Conservation (phyloP, 495 filamentous ascomycete genomes). For the Usnea hakonensis region DNA sequence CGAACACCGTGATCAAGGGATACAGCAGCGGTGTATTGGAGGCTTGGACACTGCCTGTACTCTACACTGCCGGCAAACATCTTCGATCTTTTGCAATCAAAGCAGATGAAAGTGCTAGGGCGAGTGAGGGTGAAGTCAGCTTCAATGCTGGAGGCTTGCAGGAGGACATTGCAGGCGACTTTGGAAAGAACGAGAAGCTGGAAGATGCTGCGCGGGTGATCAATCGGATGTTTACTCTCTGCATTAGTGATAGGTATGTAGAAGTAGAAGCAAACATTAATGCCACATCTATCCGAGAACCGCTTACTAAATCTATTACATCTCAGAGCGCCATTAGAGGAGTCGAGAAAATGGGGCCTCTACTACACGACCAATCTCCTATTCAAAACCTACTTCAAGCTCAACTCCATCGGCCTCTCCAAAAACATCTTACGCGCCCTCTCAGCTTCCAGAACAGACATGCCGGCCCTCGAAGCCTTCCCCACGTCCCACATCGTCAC, state of each 20-base stretch:
- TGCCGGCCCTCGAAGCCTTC: slow-evolving; percentile 65
- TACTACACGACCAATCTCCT: slow-evolving; percentile 88
- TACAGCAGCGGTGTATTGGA: slow-evolving; percentile 62
- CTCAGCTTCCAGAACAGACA: slow-evolving; percentile 62
- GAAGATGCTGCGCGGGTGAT: slow-evolving; percentile 84
- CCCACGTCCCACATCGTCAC: slow-evolving; percentile 90
- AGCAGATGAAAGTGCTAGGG: slow-evolving; percentile 57
- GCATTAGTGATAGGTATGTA: slow-evolving; percentile 77
- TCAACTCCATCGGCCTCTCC: slow-evolving; percentile 78
- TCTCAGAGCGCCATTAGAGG: slow-evolving; percentile 70
- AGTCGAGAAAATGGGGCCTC: slow-evolving; percentile 93
- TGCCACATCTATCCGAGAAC: neutral
- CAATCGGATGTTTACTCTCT: slow-evolving; percentile 81
- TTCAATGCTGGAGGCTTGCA: slow-evolving; percentile 48
- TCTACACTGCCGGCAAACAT: slow-evolving; percentile 78
- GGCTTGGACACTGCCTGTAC: slow-evolving; percentile 80
- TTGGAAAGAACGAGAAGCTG: slow-evolving; percentile 67
- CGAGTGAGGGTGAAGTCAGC: slow-evolving; percentile 37
- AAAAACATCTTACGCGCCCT: slow-evolving; percentile 84
- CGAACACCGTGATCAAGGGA: slow-evolving; percentile 61
- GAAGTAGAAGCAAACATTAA: neutral
- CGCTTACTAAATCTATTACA: slow-evolving; percentile 3
- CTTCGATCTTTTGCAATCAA: slow-evolving; percentile 80
- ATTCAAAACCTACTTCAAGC: slow-evolving; percentile 97
- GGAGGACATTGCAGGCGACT: slow-evolving; percentile 67